Percentiles rank a stretch among this genome's conserved stretches.
Evolutionary conservation across 2,329 filamentous ascomycete genomes (phyloP).

Genomic region (Trichoderma sp.): DNA sequence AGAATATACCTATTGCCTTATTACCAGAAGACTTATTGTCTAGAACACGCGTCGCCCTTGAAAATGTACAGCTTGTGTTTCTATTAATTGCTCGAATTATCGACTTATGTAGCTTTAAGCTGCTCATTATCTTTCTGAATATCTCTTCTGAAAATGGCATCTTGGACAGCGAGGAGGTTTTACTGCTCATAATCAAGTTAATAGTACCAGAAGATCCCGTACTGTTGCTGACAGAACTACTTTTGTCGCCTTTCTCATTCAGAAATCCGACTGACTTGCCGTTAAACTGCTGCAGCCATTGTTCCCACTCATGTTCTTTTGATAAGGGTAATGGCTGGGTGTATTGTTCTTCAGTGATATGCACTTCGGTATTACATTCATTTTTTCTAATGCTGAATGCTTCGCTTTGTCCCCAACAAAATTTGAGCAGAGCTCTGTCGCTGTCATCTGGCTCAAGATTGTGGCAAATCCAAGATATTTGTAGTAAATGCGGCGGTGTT

Average conservation of each 20-base stretch:
- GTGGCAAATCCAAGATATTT: constrained; percentile 3
- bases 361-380: not conserved
- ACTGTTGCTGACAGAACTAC: not conserved
- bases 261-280: not conserved
- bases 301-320: not conserved
- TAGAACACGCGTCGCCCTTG: not conserved
- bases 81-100: constrained; percentile 29
- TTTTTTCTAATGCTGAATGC: not conserved
- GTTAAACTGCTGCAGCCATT: not conserved
- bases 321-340: not conserved
- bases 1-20: not conserved
- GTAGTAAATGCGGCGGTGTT: not conserved
- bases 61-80: constrained; percentile 28
- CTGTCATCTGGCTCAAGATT: not conserved
- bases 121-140: not conserved
- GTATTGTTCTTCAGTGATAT: not conserved
- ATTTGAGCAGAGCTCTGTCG: not conserved
- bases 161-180: not conserved
- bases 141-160: constrained; percentile 5
- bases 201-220: not conserved
- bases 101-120: constrained; percentile 20
- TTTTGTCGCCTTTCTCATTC: not conserved
- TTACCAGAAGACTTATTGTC: not conserved
- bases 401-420: not conserved
- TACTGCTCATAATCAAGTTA: constrained; percentile 5